Conservation (phyloP, 441 rosid genomes). For the Erysimum cheiri region DNA sequence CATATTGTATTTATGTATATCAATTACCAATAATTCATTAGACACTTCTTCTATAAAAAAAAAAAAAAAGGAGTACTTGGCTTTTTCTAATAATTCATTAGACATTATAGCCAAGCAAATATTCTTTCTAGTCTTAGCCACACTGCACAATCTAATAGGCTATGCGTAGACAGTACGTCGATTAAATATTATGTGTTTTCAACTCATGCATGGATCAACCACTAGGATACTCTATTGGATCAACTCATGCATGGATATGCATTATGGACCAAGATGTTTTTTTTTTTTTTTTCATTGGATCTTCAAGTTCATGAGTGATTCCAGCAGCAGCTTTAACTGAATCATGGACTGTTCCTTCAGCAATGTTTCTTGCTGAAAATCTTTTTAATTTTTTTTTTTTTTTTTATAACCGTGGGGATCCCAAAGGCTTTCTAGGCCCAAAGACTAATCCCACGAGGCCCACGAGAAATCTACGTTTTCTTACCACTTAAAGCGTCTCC, state of each 20-base stretch:
- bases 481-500: too few species aligned
- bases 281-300: too few species aligned
- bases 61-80: too few species aligned
- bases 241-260: background rate
- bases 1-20: background rate
- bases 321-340: background rate
- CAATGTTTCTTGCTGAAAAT: constrained; percentile 1
- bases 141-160: background rate
- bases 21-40: background rate
- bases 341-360: background rate
- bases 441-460: too few species aligned
- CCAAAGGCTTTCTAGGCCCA: too few species aligned
- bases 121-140: background rate
- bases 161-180: constrained; percentile 11
- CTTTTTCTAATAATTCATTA: constrained; percentile 1
- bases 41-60: background rate
- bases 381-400: too few species aligned
- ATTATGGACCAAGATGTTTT: background rate
- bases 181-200: background rate
- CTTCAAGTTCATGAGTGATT: background rate
- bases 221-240: background rate
- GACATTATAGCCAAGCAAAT: background rate
- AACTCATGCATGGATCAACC: background rate
- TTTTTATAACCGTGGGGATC: too few species aligned
- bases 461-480: too few species aligned